Conservation (phyloP, 2,329 filamentous ascomycete species). For the Akanthomyces uredinophilus region DNA sequence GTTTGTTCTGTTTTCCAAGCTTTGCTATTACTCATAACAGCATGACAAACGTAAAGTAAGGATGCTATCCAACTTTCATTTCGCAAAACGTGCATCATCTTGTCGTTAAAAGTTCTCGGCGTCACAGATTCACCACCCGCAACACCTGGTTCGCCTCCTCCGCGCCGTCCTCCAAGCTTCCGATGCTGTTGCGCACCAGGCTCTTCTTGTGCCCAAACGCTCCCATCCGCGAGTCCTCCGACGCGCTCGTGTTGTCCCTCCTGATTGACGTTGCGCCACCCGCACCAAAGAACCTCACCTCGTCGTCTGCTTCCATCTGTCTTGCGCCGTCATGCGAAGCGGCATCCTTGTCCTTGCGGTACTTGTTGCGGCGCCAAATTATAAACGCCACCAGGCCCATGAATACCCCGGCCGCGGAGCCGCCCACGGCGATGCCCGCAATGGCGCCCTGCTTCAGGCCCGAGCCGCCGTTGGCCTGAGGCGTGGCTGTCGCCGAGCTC, state of each 20-base stretch:
- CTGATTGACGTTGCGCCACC: background rate
- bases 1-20: too few species aligned
- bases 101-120: background rate
- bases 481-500: background rate
- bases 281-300: background rate
- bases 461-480: background rate
- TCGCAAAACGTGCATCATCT: background rate
- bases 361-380: slow-evolving; percentile 1
- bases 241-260: slow-evolving; percentile 8
- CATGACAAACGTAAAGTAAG: too few species aligned
- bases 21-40: too few species aligned
- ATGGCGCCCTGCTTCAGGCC: slow-evolving; percentile 3
- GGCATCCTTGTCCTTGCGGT: background rate
- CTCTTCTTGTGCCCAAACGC: slow-evolving; percentile 7
- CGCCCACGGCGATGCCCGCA: slow-evolving; percentile 6
- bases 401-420: slow-evolving; percentile 2
- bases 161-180: slow-evolving; percentile 4
- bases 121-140: slow-evolving; percentile 2
- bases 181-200: slow-evolving; percentile 3
- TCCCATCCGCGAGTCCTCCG: slow-evolving; percentile 8
- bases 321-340: background rate
- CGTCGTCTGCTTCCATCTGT: background rate
- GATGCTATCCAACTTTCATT: too few species aligned
- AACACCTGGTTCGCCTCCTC: background rate
- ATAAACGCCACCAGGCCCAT: background rate